Evolutionary conservation across 2,329 filamentous ascomycete genomes (phyloP).

Genomic region (Fusarium illudens): DNA sequence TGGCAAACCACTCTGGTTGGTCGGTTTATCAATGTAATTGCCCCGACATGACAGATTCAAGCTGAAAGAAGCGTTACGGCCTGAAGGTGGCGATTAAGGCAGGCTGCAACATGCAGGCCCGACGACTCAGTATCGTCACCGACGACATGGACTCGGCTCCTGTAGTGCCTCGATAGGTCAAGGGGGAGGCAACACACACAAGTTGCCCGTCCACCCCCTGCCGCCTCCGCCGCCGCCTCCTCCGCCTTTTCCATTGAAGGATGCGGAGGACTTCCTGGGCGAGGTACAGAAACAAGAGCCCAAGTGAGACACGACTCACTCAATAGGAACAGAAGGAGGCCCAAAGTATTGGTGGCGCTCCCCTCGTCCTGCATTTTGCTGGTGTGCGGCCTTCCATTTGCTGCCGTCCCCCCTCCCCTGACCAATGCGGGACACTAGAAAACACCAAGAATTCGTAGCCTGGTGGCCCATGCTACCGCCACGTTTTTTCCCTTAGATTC

Average conservation of each 20-base stretch:
- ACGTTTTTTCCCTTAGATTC: conserved; percentile 20
- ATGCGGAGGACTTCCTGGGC: conserved; percentile 8
- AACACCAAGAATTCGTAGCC: conserved; percentile 14
- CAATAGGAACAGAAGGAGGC: neutral
- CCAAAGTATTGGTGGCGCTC: neutral
- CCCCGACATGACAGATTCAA: neutral
- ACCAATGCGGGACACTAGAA: conserved; percentile 23
- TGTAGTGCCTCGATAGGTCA: conserved; percentile 27
- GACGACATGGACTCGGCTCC: conserved; percentile 40
- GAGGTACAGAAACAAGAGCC: conserved; percentile 10
- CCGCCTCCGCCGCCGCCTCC: neutral
- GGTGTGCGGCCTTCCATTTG: neutral
- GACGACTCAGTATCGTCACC: conserved; percentile 28
- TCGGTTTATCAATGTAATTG: neutral
- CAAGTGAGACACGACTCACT: conserved; percentile 2
- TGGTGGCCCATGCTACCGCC: conserved; percentile 25
- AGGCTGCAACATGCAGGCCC: conserved; percentile 34
- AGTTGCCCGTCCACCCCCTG: conserved; percentile 7
- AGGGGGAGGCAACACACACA: conserved; percentile 20
- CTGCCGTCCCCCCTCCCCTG: conserved; percentile 4
- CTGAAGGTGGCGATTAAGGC: conserved; percentile 28
- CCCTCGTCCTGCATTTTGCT: neutral
- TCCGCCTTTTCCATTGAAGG: neutral
- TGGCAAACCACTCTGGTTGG: neutral
- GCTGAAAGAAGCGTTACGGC: conserved; percentile 3